Evolutionary conservation across 345 rosid genomes (phyloP).

Genomic region (Iberis pinnata): DNA sequence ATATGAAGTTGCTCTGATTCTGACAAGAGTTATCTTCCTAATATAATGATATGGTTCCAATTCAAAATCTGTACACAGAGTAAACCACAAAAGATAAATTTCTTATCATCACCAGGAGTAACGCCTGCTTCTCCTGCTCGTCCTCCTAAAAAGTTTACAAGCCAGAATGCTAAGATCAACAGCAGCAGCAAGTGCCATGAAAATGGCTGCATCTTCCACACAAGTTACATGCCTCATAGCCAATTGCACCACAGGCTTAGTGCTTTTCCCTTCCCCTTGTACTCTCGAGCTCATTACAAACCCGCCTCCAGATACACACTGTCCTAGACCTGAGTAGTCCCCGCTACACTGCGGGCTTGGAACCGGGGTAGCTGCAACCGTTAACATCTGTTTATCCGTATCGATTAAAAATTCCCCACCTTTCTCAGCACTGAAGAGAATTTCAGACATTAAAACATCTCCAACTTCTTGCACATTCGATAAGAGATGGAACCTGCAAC

Average conservation of each 20-base stretch:
- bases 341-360: slow-evolving; percentile 95
- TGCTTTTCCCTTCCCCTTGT: slow-evolving; percentile 84
- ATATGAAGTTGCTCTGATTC: slow-evolving; percentile 8
- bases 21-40: slow-evolving; percentile 19
- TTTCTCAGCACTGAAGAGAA: slow-evolving; percentile 71
- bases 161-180: slow-evolving; percentile 93
- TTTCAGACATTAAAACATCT: slow-evolving; percentile 79
- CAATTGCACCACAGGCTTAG: slow-evolving; percentile 75
- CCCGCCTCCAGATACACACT: slow-evolving; percentile 58
- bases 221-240: slow-evolving; percentile 88
- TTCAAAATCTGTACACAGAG: slow-evolving; percentile 27
- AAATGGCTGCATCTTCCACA: slow-evolving; percentile 92
- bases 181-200: slow-evolving; percentile 94
- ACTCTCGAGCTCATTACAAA: slow-evolving; percentile 92
- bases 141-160: slow-evolving; percentile 84
- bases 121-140: slow-evolving; percentile 51
- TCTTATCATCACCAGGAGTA: slow-evolving; percentile 38
- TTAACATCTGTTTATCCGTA: slow-evolving; percentile 61
- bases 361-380: slow-evolving; percentile 54
- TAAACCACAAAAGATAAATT: not conserved
- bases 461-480: slow-evolving; percentile 73
- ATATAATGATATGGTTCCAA: slow-evolving; percentile 18
- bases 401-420: slow-evolving; percentile 89
- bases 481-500: slow-evolving; percentile 78
- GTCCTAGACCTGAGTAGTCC: slow-evolving; percentile 68